phyloP scores from a whole-genome alignment of 495 filamentous ascomycete genomes.

The Daldinia vernicosa region DNA sequence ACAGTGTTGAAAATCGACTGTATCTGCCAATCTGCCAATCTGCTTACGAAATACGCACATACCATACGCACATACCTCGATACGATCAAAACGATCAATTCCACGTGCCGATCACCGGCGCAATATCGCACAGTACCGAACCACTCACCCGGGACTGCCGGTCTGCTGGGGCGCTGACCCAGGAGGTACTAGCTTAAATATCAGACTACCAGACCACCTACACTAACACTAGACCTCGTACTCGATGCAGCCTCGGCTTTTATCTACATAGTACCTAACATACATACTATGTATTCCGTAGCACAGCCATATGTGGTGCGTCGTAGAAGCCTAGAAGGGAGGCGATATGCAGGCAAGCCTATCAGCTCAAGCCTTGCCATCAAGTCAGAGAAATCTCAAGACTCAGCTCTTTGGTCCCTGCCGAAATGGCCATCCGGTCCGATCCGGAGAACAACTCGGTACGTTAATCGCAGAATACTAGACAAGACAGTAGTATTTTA shows the following conservation, averaged over 20 bases:
- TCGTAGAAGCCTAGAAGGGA: neutral
- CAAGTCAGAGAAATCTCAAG: neutral
- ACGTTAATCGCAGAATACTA: neutral
- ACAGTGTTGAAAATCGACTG: neutral
- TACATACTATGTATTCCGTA: neutral
- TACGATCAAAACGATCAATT: conserved; percentile 6
- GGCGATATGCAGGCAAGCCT: conserved; percentile 15
- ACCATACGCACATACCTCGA: neutral
- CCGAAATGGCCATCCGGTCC: neutral
- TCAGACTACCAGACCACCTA: neutral
- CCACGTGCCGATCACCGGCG: conserved; percentile 28
- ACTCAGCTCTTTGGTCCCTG: conserved; percentile 3
- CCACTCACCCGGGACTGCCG: conserved; percentile 25
- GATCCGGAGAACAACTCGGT: neutral
- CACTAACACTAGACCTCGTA: conserved; percentile 9
- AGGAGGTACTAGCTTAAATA: conserved; percentile 21
- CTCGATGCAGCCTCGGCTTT: conserved; percentile 14
- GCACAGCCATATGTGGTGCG: neutral
- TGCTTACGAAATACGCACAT: neutral
- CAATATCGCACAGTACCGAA: conserved; percentile 16
- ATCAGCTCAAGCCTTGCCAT: conserved; percentile 30
- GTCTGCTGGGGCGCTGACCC: conserved; percentile 16
- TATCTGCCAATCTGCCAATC: neutral
- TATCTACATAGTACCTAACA: too few species aligned
- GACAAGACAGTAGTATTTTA: neutral